Evolutionary conservation across 257 asterid species (phyloP), one percentile per base, ranked within the genome.

Genomic region (Schizonepeta tenuifolia): DNA sequence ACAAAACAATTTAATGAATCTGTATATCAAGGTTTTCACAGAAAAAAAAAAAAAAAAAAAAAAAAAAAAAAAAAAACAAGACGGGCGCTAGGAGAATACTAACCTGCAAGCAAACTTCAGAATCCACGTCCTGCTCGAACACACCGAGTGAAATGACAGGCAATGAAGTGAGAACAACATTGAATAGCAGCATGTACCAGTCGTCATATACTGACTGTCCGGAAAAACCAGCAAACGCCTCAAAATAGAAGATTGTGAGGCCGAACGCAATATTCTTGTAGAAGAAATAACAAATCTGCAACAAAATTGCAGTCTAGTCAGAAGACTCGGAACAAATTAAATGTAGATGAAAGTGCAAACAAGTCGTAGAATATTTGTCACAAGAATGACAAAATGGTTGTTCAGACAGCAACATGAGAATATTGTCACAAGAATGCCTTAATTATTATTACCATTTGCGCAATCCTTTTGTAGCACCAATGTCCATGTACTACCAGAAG

Each of bases 401-500:
- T 55, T 67, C 20, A 13, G 61, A 61, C n/a, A 31, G 5, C 36
- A 31, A 3, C 2, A 28, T 4, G 35, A 72, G 46, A 72, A n/a
- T n/a, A n/a, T n/a, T n/a, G n/a, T n/a, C n/a, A n/a, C n/a, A n/a
- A n/a, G n/a, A n/a, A n/a, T n/a, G n/a, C n/a, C n/a, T n/a, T n/a
- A n/a, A n/a, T n/a, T n/a, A 57, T 54, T 67, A 76, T 85, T 87
- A 95, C 99, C 99, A 95, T 95, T 83, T 95, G 99, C 75, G 97
- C 96, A 31, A 95, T 95, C 84, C 99, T 86, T 80, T 92, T 90
- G 92, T 95, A 95, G 83, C 99, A 95, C 99, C 99, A 95, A 79
- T 95, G 99, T 24, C 99, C 99, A 70, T 95, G 99, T 24, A 95
- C 86, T 11, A 95, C 97, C 67, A 95, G 84, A 82, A 95, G 99